A percentile compares a stretch with the other conserved stretches of the same genome.
Evolutionary conservation across 2,329 filamentous ascomycete genomes (phyloP).

Genomic region (Aspergillus nomiae): DNA sequence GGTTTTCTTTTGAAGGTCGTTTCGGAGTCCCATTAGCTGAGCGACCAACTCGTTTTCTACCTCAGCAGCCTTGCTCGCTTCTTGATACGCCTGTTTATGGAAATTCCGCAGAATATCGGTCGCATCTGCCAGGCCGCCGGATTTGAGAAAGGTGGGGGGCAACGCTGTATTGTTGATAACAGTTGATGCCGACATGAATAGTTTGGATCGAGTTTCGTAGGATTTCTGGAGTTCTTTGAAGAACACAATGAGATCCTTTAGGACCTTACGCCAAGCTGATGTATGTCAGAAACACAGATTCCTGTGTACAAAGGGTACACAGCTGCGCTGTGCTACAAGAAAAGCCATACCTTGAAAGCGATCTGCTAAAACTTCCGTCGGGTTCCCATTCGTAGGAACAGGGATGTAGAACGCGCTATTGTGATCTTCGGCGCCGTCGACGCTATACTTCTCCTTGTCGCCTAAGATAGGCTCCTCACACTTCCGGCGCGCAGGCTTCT

Average conservation of each 20-base stretch:
- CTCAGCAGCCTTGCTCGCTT: slow-evolving; percentile 85
- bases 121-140: slow-evolving; percentile 86
- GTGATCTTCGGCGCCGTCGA: slow-evolving; percentile 58
- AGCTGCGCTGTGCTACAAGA: not conserved
- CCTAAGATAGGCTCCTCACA: slow-evolving; percentile 76
- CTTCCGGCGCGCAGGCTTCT: slow-evolving; percentile 83
- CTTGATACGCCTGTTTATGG: slow-evolving; percentile 76
- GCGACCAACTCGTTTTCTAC: slow-evolving; percentile 91
- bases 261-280: slow-evolving; percentile 86
- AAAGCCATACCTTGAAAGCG: slow-evolving; percentile 76
- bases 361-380: slow-evolving; percentile 82
- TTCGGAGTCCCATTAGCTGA: slow-evolving; percentile 80
- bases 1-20: slow-evolving; percentile 91
- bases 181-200: slow-evolving; percentile 78
- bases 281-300: slow-evolving; percentile 14
- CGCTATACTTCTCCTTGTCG: slow-evolving; percentile 55
- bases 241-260: slow-evolving; percentile 92
- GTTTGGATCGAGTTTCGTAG: slow-evolving; percentile 84
- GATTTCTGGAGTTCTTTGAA: slow-evolving; percentile 89
- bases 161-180: slow-evolving; percentile 77
- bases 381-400: slow-evolving; percentile 81
- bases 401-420: slow-evolving; percentile 89
- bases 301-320: not conserved
- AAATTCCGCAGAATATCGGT: slow-evolving; percentile 77
- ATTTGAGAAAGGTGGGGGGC: slow-evolving; percentile 73